A percentile compares a stretch with the other conserved stretches of the same genome.
Evolutionary conservation across 2,329 filamentous ascomycete genomes (phyloP).

Genomic region (Talaromyces piceae): DNA sequence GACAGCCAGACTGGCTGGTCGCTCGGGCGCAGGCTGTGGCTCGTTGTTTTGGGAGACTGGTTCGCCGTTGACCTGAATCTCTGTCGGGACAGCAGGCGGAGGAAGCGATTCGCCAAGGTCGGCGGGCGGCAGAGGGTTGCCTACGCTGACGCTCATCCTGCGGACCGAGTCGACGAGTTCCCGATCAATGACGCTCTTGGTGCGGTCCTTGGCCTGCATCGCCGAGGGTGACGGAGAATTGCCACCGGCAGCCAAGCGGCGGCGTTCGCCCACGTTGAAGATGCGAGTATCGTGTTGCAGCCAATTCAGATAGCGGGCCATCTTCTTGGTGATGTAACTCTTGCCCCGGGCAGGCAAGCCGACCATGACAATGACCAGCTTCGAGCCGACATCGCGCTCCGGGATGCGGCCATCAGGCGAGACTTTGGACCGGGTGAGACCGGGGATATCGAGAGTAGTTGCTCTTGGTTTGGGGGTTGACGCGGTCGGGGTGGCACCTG

Average conservation of each 20-base stretch:
- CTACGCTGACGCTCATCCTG: conserved; percentile 34
- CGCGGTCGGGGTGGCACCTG: background rate
- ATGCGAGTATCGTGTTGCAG: conserved; percentile 92
- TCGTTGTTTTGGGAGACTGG: conserved; percentile 5
- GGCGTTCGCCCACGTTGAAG: conserved; percentile 93
- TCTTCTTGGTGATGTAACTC: conserved; percentile 98
- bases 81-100: conserved; percentile 37
- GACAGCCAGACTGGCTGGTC: too few relatives aligned
- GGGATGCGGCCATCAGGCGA: conserved; percentile 94
- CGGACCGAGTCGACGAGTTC: conserved; percentile 39
- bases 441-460: conserved; percentile 93
- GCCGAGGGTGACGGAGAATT: conserved; percentile 29
- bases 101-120: conserved; percentile 29
- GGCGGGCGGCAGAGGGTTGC: conserved; percentile 16
- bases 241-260: conserved; percentile 67
- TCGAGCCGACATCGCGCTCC: conserved; percentile 86
- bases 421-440: conserved; percentile 88
- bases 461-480: conserved; percentile 75
- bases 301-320: conserved; percentile 92
- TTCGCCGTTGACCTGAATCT: conserved; percentile 54
- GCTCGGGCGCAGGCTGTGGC: conserved; percentile 9
- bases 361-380: conserved; percentile 97
- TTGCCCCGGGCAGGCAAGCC: conserved; percentile 91
- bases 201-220: conserved; percentile 13
- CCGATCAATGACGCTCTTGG: conserved; percentile 29